phyloP scores from a whole-genome alignment of 2,329 filamentous ascomycete species.

The Fusarium chlamydosporum region DNA sequence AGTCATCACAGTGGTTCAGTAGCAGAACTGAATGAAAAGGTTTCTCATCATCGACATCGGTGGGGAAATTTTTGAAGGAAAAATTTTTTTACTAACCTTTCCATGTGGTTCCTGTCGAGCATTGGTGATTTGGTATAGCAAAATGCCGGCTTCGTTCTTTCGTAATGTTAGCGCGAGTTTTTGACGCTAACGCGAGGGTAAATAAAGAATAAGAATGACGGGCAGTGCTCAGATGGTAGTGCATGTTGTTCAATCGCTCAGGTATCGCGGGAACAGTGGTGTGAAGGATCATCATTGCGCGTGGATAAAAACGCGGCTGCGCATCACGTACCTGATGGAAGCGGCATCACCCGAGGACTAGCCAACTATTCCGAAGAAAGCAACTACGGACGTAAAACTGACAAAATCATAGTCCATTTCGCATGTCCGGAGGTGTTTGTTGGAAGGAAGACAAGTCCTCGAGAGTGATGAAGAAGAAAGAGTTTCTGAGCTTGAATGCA shows the following conservation, averaged over 20 bases:
- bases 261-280: constrained; percentile 73
- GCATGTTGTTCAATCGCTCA: constrained; percentile 78
- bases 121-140: constrained; percentile 8
- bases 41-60: constrained; percentile 73
- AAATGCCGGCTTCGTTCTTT: constrained; percentile 1
- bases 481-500: constrained; percentile 16
- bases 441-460: constrained; percentile 17
- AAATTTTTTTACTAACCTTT: constrained; percentile 27
- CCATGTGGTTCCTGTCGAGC: not conserved
- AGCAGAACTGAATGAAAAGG: constrained; percentile 79
- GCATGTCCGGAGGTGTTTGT: not conserved
- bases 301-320: constrained; percentile 23
- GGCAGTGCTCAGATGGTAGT: constrained; percentile 76
- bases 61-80: not conserved
- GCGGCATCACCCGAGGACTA: constrained; percentile 15
- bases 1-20: constrained; percentile 78
- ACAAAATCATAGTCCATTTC: constrained; percentile 7
- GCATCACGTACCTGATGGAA: constrained; percentile 45
- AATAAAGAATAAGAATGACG: not conserved
- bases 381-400: not conserved
- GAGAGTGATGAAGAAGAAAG: constrained; percentile 32
- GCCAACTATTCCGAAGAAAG: not conserved
- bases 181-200: not conserved
- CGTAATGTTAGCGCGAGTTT: constrained; percentile 13
- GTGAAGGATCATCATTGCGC: constrained; percentile 66